A percentile compares a stretch with the other conserved stretches of the same genome.
phyloP scores from a whole-genome alignment of 2,329 filamentous ascomycete genomes.

The Pyricularia pennisetigena region DNA sequence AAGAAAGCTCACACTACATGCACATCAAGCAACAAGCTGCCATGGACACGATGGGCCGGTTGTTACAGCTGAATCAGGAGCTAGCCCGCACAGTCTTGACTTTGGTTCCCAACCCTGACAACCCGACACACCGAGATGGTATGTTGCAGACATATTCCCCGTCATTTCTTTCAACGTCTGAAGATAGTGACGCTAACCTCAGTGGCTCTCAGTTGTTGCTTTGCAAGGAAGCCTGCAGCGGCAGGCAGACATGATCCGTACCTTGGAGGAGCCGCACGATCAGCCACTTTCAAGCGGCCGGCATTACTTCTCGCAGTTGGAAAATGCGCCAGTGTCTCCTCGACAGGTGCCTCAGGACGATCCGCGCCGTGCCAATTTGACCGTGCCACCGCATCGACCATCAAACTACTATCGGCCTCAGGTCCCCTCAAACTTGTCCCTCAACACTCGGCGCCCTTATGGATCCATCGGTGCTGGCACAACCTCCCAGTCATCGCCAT shows the following conservation, averaged over 20 bases:
- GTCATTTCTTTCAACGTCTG: neutral
- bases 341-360: slow-evolving; percentile 83
- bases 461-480: slow-evolving; percentile 72
- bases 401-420: slow-evolving; percentile 63
- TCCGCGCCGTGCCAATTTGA: slow-evolving; percentile 59
- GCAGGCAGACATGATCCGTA: slow-evolving; percentile 46
- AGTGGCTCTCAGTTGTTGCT: slow-evolving; percentile 32
- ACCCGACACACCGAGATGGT: slow-evolving; percentile 74
- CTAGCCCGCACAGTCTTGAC: slow-evolving; percentile 66
- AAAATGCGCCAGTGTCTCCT: slow-evolving; percentile 76
- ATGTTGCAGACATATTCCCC: slow-evolving; percentile 25
- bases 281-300: slow-evolving; percentile 52
- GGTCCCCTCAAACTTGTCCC: slow-evolving; percentile 71
- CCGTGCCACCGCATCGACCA: slow-evolving; percentile 47
- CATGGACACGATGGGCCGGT: slow-evolving; percentile 66
- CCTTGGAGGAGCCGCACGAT: slow-evolving; percentile 58
- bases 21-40: slow-evolving; percentile 73
- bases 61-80: slow-evolving; percentile 72
- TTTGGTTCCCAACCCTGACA: slow-evolving; percentile 66
- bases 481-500: slow-evolving; percentile 60
- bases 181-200: neutral
- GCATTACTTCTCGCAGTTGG: slow-evolving; percentile 56
- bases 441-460: slow-evolving; percentile 67
- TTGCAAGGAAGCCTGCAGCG: slow-evolving; percentile 52
- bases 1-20: slow-evolving; percentile 73